These are phyloP conservation scores for Incumbomyces lentus DNA, from an alignment of 2,329 filamentous ascomycete species.

Conservation along the genomic window DNA sequence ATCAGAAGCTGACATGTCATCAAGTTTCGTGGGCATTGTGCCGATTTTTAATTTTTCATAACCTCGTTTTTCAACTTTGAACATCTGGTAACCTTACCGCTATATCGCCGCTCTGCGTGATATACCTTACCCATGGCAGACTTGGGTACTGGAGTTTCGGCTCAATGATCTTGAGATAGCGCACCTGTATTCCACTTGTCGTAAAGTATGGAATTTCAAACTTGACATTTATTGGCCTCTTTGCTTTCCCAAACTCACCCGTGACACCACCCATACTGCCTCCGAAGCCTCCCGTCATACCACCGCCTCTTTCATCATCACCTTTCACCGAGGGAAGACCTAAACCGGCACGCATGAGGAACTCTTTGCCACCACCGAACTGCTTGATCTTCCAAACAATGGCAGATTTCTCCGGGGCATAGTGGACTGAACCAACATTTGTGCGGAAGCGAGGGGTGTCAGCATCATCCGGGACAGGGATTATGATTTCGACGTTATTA, in stretches of 20 bases:
- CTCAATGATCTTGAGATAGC: slow-evolving; percentile 98
- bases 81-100: slow-evolving; percentile 89
- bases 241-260: slow-evolving; percentile 63
- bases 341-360: slow-evolving; percentile 94
- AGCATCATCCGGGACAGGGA: slow-evolving; percentile 93
- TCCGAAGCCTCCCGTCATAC: slow-evolving; percentile 95
- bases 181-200: slow-evolving; percentile 96
- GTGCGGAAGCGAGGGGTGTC: slow-evolving; percentile 93
- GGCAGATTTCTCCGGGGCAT: slow-evolving; percentile 90
- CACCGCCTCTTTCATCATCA: slow-evolving; percentile 88
- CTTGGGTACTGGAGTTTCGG: slow-evolving; percentile 99
- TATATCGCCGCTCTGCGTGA: slow-evolving; percentile 95
- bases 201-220: slow-evolving; percentile 99
- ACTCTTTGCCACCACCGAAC: slow-evolving; percentile 96
- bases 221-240: slow-evolving; percentile 95
- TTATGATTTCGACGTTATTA: slow-evolving; percentile 97
- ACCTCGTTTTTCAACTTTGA: slow-evolving; percentile 41
- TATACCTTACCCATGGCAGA: slow-evolving; percentile 95
- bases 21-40: background rate
- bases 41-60: background rate
- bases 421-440: slow-evolving; percentile 94
- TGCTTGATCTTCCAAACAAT: slow-evolving; percentile 99
- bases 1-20: no score
- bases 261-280: slow-evolving; percentile 89
- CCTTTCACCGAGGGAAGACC: slow-evolving; percentile 88